Conservation (phyloP, 2,329 filamentous ascomycete genomes). For the Capronia epimyces region DNA sequence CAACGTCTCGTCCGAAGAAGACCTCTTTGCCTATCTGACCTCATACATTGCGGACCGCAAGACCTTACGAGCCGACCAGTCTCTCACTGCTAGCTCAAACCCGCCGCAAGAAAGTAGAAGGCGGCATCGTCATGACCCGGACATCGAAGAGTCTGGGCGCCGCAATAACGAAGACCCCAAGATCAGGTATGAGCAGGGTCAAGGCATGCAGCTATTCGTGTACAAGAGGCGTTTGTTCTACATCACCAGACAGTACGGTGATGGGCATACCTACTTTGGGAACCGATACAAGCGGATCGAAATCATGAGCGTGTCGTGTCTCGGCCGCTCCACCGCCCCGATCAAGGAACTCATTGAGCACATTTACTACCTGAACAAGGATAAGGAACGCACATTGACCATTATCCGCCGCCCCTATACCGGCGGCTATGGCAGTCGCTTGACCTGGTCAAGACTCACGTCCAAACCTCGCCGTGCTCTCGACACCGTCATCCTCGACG, state of each 20-base stretch:
- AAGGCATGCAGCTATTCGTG: conserved; percentile 27
- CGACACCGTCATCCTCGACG: conserved; percentile 27
- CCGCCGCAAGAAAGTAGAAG: conserved; percentile 17
- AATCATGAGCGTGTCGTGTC: conserved; percentile 22
- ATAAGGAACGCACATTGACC: conserved; percentile 26
- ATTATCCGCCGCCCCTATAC: conserved; percentile 26
- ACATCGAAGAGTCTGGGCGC: conserved; percentile 24
- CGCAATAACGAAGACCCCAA: conserved; percentile 22
- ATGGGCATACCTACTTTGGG: conserved; percentile 26
- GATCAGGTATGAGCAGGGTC: conserved; percentile 28
- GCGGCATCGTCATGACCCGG: conserved; percentile 21
- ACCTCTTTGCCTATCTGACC: conserved; percentile 27
- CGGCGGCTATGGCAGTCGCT: conserved; percentile 21
- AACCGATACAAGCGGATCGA: conserved; percentile 27
- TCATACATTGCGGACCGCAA: conserved; percentile 22
- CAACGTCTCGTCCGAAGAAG: conserved; percentile 27
- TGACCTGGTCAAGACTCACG: conserved; percentile 28
- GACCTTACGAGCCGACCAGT: conserved; percentile 25
- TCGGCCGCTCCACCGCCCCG: conserved; percentile 24
- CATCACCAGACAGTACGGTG: conserved; percentile 20
- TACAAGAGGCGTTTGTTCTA: conserved; percentile 24
- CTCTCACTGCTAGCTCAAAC: conserved; percentile 26
- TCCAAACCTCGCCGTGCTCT: conserved; percentile 24
- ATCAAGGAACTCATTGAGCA: conserved; percentile 27
- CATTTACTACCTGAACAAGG: conserved; percentile 27